phyloP scores from a whole-genome alignment of 257 asterid species.

The Plantago elongata region DNA sequence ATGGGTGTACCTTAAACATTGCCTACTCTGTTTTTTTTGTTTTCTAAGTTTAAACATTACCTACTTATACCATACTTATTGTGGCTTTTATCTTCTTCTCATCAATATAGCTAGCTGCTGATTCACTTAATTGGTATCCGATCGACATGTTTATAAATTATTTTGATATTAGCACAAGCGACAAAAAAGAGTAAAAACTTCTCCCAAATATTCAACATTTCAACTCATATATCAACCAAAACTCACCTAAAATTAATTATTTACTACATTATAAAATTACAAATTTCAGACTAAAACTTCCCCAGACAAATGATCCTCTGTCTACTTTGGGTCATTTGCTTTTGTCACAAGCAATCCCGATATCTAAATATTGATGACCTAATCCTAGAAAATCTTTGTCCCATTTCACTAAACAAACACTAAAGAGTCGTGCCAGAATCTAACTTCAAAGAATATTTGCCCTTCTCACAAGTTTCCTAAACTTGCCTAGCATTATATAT shows the following conservation, averaged over 20 bases:
- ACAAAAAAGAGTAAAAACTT: too few relatives aligned
- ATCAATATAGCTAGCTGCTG: not conserved
- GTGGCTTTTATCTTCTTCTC: not conserved
- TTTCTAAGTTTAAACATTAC: too few relatives aligned
- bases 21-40: too few relatives aligned
- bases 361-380: conserved; percentile 50
- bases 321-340: conserved; percentile 24
- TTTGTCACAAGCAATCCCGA: conserved; percentile 26
- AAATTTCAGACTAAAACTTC: not conserved
- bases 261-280: too few relatives aligned
- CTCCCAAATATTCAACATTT: too few relatives aligned
- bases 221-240: too few relatives aligned
- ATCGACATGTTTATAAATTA: too few relatives aligned
- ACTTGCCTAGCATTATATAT: conserved; percentile 14
- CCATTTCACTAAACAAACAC: not conserved
- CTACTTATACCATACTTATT: too few relatives aligned
- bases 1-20: too few relatives aligned
- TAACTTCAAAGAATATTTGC: conserved; percentile 25
- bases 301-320: conserved; percentile 13
- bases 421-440: conserved; percentile 50
- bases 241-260: too few relatives aligned
- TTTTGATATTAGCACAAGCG: too few relatives aligned
- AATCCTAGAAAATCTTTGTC: conserved; percentile 33
- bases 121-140: too few relatives aligned
- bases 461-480: conserved; percentile 36